Evolutionary conservation across 2,329 filamentous ascomycete genomes (phyloP).

Genomic region (Diaporthe destruens): DNA sequence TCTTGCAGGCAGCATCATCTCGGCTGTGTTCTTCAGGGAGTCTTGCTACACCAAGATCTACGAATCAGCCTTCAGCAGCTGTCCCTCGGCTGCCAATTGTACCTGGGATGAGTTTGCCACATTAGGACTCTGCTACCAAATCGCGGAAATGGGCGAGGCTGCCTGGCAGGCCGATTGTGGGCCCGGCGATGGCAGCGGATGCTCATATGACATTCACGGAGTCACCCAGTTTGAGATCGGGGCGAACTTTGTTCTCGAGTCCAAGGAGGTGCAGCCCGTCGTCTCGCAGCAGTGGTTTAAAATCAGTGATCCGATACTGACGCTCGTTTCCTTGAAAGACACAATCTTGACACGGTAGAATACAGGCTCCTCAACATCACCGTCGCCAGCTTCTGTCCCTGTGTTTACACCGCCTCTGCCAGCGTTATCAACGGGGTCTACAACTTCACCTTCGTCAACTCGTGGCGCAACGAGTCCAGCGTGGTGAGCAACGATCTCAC

Average conservation of each 20-base stretch:
- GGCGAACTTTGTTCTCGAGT: neutral
- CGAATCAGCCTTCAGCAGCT: neutral
- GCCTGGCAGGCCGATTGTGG: neutral
- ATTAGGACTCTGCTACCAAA: neutral
- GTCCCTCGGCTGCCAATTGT: neutral
- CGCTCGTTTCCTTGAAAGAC: neutral
- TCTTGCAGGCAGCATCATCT: neutral
- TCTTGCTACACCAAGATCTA: neutral
- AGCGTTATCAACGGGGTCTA: neutral
- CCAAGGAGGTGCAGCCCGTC: neutral
- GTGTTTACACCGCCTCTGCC: neutral
- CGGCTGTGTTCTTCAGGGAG: neutral
- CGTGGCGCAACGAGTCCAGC: neutral
- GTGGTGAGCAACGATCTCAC: neutral
- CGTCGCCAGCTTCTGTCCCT: neutral
- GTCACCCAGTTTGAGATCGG: neutral
- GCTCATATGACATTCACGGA: neutral
- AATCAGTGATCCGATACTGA: neutral
- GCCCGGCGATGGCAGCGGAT: neutral
- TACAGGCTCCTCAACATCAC: neutral
- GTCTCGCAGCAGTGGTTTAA: neutral
- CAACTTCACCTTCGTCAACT: neutral
- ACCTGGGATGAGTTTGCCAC: slow-evolving; percentile 1
- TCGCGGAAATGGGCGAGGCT: neutral
- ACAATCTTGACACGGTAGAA: neutral